These are phyloP conservation scores for Acanthamoeba triangularis DNA, from an alignment of 208 protist species.

Conservation along the genomic window DNA sequence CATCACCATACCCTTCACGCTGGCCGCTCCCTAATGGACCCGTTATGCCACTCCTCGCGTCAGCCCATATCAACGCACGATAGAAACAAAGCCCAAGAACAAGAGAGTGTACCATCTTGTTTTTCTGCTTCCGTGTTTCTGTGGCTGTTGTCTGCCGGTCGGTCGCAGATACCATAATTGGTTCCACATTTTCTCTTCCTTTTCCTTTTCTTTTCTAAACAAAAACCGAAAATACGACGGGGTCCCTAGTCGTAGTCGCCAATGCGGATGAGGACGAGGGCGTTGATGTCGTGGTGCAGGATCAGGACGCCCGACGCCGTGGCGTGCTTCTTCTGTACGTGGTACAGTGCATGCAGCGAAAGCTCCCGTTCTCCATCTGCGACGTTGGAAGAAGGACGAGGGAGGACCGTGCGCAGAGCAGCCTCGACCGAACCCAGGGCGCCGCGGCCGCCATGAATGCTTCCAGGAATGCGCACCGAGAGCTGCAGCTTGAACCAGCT, in stretches of 20 bases:
- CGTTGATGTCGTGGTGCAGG: slow-evolving; percentile 46
- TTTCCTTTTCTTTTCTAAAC: not conserved
- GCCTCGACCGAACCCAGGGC: not conserved
- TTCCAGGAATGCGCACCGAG: too few species aligned
- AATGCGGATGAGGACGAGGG: not conserved
- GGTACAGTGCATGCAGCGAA: not conserved
- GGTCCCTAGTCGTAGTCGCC: slow-evolving; percentile 4
- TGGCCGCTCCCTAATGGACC: slow-evolving; percentile 7
- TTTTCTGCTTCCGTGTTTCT: not conserved
- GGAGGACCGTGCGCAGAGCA: not conserved
- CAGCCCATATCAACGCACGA: not conserved
- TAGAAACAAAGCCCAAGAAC: too few species aligned
- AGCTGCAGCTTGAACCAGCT: not conserved
- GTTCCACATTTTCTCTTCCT: not conserved
- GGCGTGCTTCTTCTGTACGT: not conserved
- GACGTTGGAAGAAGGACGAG: not conserved
- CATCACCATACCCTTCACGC: slow-evolving; percentile 73
- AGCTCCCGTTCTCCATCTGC: not conserved
- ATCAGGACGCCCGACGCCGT: slow-evolving; percentile 4
- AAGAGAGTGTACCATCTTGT: not conserved
- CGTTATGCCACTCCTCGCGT: not conserved
- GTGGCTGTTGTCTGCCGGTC: not conserved
- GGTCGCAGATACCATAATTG: not conserved
- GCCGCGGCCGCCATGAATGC: not conserved
- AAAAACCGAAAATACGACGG: not conserved